These are phyloP conservation scores for Schizothecium vesticola DNA, from an alignment of 495 filamentous ascomycete genomes.

Conservation along the genomic window DNA sequence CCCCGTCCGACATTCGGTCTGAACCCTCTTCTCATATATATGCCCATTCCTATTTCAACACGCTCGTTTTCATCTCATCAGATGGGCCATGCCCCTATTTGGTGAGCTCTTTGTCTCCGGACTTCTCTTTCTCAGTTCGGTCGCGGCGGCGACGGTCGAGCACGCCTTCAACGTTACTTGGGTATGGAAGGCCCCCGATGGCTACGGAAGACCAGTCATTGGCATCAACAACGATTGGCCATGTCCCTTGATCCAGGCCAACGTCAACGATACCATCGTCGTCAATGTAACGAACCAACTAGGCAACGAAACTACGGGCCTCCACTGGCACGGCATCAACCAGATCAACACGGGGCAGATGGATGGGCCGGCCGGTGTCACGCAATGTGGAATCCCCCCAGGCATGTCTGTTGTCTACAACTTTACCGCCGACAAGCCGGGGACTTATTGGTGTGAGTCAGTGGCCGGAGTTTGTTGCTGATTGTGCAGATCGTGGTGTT, in stretches of 20 bases:
- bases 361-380: constrained; percentile 67
- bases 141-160: constrained; percentile 29
- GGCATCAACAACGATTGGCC: constrained; percentile 77
- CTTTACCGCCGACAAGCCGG: constrained; percentile 61
- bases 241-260: constrained; percentile 60
- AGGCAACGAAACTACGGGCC: constrained; percentile 62
- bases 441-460: constrained; percentile 76
- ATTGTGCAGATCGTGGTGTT: constrained; percentile 5
- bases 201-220: constrained; percentile 60
- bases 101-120: neutral
- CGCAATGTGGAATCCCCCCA: constrained; percentile 66
- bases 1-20: neutral
- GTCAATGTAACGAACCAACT: constrained; percentile 69
- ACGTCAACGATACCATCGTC: constrained; percentile 64
- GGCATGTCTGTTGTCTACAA: constrained; percentile 58
- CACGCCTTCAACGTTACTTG: constrained; percentile 63
- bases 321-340: constrained; percentile 80
- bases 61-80: neutral
- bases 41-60: neutral
- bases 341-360: constrained; percentile 64
- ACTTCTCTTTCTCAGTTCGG: neutral
- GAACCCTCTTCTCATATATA: neutral
- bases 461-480: constrained; percentile 17
- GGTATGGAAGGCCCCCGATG: constrained; percentile 68
- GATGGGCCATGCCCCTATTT: neutral